phyloP scores from a whole-genome alignment of 495 filamentous ascomycete species.

The Neurospora sp. region DNA sequence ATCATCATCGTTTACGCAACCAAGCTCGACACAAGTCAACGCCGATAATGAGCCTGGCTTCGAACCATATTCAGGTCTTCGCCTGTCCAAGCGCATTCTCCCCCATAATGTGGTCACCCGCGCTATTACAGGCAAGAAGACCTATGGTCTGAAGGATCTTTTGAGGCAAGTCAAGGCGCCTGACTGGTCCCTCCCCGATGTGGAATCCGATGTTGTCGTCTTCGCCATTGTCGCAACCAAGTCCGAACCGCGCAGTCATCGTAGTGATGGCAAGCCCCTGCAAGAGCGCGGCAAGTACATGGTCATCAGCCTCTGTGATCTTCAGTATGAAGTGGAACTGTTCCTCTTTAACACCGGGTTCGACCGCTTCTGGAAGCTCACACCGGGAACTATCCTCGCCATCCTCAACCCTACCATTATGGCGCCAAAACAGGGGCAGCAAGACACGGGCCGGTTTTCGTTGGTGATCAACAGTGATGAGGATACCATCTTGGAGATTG shows the following conservation, averaged over 20 bases:
- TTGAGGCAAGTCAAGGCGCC: constrained; percentile 73
- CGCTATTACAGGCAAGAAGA: constrained; percentile 63
- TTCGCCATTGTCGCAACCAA: constrained; percentile 82
- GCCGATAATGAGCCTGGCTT: constrained; percentile 39
- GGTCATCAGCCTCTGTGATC: constrained; percentile 76
- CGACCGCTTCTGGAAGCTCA: constrained; percentile 81
- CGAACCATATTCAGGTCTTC: constrained; percentile 76
- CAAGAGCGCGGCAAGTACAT: constrained; percentile 73
- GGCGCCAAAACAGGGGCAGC: constrained; percentile 62
- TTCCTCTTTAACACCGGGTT: constrained; percentile 90
- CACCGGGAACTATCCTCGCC: constrained; percentile 76
- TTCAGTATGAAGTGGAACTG: constrained; percentile 84
- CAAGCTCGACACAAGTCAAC: neutral
- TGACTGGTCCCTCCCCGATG: constrained; percentile 72
- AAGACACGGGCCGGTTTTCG: constrained; percentile 73
- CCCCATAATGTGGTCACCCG: constrained; percentile 70
- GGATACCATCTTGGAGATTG: constrained; percentile 85
- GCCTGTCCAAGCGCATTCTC: constrained; percentile 78
- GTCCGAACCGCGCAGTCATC: constrained; percentile 65
- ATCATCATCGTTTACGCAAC: neutral
- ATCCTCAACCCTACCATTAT: constrained; percentile 90
- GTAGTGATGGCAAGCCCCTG: constrained; percentile 37
- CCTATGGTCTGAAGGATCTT: constrained; percentile 71
- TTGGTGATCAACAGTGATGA: constrained; percentile 72
- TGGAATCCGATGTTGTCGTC: constrained; percentile 78